phyloP scores from a whole-genome alignment of 345 rosid species.

The Tarenaya hassleriana region DNA sequence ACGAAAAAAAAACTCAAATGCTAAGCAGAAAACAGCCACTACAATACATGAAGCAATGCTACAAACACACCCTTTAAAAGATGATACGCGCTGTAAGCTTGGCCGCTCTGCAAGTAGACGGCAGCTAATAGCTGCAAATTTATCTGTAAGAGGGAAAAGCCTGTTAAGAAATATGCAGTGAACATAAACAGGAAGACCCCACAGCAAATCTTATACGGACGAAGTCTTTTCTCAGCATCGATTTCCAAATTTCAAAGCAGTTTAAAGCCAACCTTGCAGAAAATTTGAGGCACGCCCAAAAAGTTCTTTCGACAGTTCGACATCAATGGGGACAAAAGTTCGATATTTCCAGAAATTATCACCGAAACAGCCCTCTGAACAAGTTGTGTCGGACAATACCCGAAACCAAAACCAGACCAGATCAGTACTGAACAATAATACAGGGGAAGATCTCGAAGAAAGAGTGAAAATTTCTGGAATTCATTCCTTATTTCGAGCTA shows the following conservation, averaged over 20 bases:
- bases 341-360: slow-evolving; percentile 1
- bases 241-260: slow-evolving; percentile 7
- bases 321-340: slow-evolving; percentile 4
- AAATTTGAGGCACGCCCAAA: slow-evolving; percentile 8
- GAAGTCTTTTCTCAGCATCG: background rate
- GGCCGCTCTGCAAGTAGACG: slow-evolving; percentile 86
- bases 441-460: background rate
- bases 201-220: slow-evolving; percentile 5
- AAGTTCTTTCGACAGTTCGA: background rate
- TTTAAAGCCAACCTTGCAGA: slow-evolving; percentile 9
- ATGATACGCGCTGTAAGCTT: slow-evolving; percentile 83
- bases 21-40: background rate
- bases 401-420: slow-evolving; percentile 9
- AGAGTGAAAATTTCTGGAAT: background rate
- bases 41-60: slow-evolving; percentile 6
- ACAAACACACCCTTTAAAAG: slow-evolving; percentile 60
- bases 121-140: slow-evolving; percentile 82
- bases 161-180: slow-evolving; percentile 1
- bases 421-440: slow-evolving; percentile 14
- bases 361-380: slow-evolving; percentile 1
- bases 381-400: no score
- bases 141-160: slow-evolving; percentile 36
- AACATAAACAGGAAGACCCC: slow-evolving; percentile 14
- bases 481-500: background rate
- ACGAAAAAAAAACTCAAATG: slow-evolving; percentile 6